Conservation (phyloP, 1,139 yeast species). For the Pichia cactophila region DNA sequence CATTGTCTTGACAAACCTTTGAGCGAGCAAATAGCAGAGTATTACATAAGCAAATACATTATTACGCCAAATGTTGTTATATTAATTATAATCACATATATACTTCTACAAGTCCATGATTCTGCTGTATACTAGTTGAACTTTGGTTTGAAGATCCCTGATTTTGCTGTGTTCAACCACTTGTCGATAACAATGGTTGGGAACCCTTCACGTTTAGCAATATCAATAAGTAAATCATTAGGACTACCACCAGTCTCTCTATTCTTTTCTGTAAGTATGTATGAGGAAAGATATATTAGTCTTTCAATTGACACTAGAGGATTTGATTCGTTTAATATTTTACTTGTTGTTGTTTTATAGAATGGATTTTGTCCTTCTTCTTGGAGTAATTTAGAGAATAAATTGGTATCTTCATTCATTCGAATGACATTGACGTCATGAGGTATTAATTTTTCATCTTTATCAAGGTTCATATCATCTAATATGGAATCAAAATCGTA, state of each 20-base stretch:
- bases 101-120: no score
- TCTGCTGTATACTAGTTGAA: no score
- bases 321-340: conserved; percentile 1
- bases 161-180: neutral
- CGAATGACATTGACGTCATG: conserved; percentile 3
- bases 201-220: neutral
- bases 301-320: conserved; percentile 8
- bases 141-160: neutral
- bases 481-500: conserved; percentile 20
- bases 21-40: no score
- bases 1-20: no score
- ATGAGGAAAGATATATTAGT: conserved; percentile 7
- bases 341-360: neutral
- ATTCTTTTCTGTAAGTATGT: conserved; percentile 3
- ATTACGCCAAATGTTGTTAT: no score
- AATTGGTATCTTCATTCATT: conserved; percentile 5
- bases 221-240: neutral
- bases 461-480: conserved; percentile 33
- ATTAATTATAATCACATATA: no score
- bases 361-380: neutral
- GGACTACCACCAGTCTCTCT: neutral
- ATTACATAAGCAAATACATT: no score
- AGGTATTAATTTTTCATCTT: neutral
- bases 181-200: neutral
- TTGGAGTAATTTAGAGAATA: neutral